A percentile compares a stretch with the other conserved stretches of the same genome.
These are phyloP conservation scores for Aspergillus caelatus DNA, from an alignment of 2,329 filamentous ascomycete genomes.

Conservation along the genomic window DNA sequence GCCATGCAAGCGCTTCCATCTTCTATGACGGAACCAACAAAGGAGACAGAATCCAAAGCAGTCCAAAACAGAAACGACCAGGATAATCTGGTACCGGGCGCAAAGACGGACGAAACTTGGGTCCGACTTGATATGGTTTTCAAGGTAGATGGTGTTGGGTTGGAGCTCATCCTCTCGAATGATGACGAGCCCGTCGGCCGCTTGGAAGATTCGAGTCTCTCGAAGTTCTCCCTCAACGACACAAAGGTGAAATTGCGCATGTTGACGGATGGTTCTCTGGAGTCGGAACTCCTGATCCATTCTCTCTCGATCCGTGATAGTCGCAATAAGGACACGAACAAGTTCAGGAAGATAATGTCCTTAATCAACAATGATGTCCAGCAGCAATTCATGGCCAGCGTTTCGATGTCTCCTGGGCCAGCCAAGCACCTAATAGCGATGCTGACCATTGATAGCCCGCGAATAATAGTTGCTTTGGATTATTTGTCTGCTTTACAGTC, in stretches of 20 bases:
- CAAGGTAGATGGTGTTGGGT: conserved; percentile 79
- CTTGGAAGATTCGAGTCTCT: conserved; percentile 77
- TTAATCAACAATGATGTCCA: conserved; percentile 88
- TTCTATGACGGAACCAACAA: conserved; percentile 54
- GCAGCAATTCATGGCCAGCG: conserved; percentile 96
- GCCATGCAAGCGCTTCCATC: conserved; percentile 72
- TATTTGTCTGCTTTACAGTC: conserved; percentile 88
- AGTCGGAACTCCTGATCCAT: conserved; percentile 89
- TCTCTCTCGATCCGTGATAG: conserved; percentile 95
- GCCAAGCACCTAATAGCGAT: conserved; percentile 85
- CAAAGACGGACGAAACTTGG: conserved; percentile 75
- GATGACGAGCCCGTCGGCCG: conserved; percentile 78
- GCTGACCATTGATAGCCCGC: conserved; percentile 90
- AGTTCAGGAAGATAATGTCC: conserved; percentile 97
- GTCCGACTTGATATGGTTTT: conserved; percentile 93
- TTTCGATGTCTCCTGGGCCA: conserved; percentile 85
- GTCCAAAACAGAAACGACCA: conserved; percentile 54
- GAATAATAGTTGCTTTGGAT: conserved; percentile 92
- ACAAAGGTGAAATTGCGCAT: conserved; percentile 90
- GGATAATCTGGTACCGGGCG: conserved; percentile 66
- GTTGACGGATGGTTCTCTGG: conserved; percentile 86
- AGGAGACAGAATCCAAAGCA: conserved; percentile 52
- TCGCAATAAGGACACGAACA: conserved; percentile 85
- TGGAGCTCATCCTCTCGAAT: conserved; percentile 81
- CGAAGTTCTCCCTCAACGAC: conserved; percentile 90